Percentiles rank a stretch among this genome's conserved stretches.
Evolutionary conservation across 805 yeast genomes (phyloP).

Genomic region (Cyberlindnera maritima): DNA sequence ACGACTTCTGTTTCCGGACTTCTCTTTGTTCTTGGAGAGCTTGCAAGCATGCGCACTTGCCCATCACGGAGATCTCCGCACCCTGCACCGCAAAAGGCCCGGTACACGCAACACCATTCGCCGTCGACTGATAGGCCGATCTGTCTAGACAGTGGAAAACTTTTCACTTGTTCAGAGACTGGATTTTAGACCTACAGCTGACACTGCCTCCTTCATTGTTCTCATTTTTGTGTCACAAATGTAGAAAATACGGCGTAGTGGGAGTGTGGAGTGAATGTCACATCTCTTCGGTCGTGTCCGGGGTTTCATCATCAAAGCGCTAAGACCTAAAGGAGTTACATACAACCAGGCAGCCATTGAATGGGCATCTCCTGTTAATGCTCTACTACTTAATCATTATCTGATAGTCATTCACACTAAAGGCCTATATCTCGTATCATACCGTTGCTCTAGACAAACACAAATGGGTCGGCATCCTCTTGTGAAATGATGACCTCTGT

Average conservation of each 20-base stretch:
- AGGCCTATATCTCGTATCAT: background rate
- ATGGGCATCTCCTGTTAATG: background rate
- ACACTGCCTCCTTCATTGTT: too few species aligned
- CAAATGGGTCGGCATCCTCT: conserved; percentile 25
- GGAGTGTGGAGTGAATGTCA: background rate
- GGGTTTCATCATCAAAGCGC: background rate
- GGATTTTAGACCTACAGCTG: too few species aligned
- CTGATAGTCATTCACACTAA: too few species aligned
- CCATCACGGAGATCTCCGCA: background rate
- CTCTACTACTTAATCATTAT: background rate
- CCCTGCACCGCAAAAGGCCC: background rate
- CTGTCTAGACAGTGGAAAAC: background rate
- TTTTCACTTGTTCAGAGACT: too few species aligned
- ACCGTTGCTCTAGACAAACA: conserved; percentile 11
- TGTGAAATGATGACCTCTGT: conserved; percentile 18
- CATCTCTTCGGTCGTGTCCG: background rate
- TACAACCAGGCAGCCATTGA: background rate
- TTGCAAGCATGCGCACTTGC: background rate
- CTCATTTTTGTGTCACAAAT: background rate
- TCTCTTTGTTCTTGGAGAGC: too few species aligned
- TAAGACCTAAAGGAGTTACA: too few species aligned
- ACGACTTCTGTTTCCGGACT: too few species aligned
- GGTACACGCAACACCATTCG: background rate
- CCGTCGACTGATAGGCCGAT: too few species aligned
- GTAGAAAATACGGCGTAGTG: background rate